Evolutionary conservation across 768 basidiomycete genomes (phyloP), one percentile per base, ranked within the genome.

Genomic region (Boletus pseudo-olivaceus): DNA sequence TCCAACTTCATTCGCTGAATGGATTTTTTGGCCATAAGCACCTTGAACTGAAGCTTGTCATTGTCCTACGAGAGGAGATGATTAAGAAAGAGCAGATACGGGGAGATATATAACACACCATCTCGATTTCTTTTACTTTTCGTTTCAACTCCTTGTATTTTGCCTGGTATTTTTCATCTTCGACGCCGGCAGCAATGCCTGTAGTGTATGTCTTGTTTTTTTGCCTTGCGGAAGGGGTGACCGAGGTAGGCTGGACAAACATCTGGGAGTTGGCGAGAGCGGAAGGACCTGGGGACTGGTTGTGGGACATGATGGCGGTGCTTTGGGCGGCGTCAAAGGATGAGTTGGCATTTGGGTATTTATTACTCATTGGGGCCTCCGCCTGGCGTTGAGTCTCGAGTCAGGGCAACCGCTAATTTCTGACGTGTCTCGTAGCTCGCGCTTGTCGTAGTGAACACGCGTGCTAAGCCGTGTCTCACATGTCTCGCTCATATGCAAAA

Each of bases 91-190:
- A 50, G 48, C 35, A 55, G 43, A 45, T 14, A 37, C 39, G 44
- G 26, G 23, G 19, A 38, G 33, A 29, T 34, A 39, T 17, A 40
- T 9, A 61, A 81, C 87, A 62, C 56, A 90, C 91, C 32, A 77
- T 71, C 73, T 93, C 91, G 59, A 93, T 88, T 72, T 93, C 90
- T 67, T 84, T 87, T 54, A 93, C 90, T 74, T 91, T 92, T 72
- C 85, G 81, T 71, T 90, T 92, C 59, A 93, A 76, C 54, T 93
- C 90, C 70, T 84, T 90, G 76, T 93, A 93, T 73, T 93, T 93
- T 65, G 82, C 80, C 55, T 89, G 87, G 69, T 93, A 93, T 72
- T 90, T 92, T 66, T 82, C 82, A 71, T 93, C 90, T 67, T 92
- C 90, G 19, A 86, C 88, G 62, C 87, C 85, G 27, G 87, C 87